Percentiles rank a stretch among this genome's conserved stretches.
Evolutionary conservation across 108 stramenopile genomes (phyloP).

Genomic region (Nitzschia inconspicua): DNA sequence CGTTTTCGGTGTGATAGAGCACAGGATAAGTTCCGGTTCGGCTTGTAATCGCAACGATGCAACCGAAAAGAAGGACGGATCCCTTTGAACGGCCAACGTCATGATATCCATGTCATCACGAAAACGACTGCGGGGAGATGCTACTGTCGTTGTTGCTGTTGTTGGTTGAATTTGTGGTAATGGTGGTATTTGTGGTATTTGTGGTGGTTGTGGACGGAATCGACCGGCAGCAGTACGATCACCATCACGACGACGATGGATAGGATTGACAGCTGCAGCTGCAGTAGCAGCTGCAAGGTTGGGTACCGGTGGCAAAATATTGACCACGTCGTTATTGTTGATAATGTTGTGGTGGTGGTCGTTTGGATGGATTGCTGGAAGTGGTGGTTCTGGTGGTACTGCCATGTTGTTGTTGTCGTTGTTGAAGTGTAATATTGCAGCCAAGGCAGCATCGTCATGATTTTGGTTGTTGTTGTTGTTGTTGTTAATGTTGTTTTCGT

Average conservation of each 20-base stretch:
- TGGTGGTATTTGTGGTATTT: too few species aligned
- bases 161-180: too few species aligned
- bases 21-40: constrained; percentile 16
- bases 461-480: not conserved
- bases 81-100: constrained; percentile 12
- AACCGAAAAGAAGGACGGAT: constrained; percentile 7
- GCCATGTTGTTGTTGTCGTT: not conserved
- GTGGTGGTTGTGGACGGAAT: too few species aligned
- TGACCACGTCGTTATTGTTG: too few species aligned
- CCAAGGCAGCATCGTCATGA: not conserved
- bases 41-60: constrained; percentile 8
- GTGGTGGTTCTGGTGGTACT: too few species aligned
- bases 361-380: too few species aligned
- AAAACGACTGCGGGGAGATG: not conserved
- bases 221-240: too few species aligned
- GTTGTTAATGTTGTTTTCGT: not conserved
- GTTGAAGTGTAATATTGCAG: not conserved
- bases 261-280: too few species aligned
- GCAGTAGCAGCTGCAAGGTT: too few species aligned
- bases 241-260: too few species aligned
- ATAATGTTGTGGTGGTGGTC: too few species aligned
- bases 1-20: constrained; percentile 10
- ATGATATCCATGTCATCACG: constrained; percentile 28
- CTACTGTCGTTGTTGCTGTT: not conserved
- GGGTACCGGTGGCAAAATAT: too few species aligned